Base-by-base conservation (phyloP, 148 eudicot species). In the Dysphania ambrosioides region DNA sequence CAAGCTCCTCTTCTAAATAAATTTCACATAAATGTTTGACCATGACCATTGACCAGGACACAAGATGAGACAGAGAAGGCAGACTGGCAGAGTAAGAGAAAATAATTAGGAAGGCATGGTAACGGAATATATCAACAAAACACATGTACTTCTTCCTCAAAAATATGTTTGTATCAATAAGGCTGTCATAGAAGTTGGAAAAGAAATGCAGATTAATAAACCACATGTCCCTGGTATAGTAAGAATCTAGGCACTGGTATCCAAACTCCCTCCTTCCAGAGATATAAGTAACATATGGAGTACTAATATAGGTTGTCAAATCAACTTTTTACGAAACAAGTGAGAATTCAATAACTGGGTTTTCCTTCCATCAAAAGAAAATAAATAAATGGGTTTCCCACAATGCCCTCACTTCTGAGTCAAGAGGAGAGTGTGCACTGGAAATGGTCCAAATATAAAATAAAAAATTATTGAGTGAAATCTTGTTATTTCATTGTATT, bases 1-100 rank as follows among this genome's bases (percentile, higher is more conserved):
- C 16, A 26, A 26, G 36, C 57, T 68, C 30, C 72, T 26, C 19
- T 68, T 24, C 12, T 3, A 56, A 70, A 41, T 41, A 47, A 44
- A 24, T 51, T 59, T 38, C 12, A 66, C 51, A 76, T 8, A 24
- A 13, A 68, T 42, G n/a, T 66, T 68, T 29, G 12, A 68, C 44
- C 36, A 68, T 44, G 51, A 42, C 24, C 19, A 27, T 44, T 44
- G 51, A 42, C 24, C 19, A 27, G 30, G 38, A 23, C 5, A 38
- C 29, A 6, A 40, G 23, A 40, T 66, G 51, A n/a, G 16, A 66
- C 51, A 66, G 27, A 15, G 8, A 23, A 32, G 51, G 11, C 23
- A 35, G 53, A 40, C 16, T 24, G 51, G 11, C 23, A 35, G 53
- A 40, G 29, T 24, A 44, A 44, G 51, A 15, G 2, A 21, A 65